A percentile compares a stretch with the other conserved stretches of the same genome.
Evolutionary conservation across 2,329 filamentous ascomycete species (phyloP).

Genomic region (Colletotrichum musae): DNA sequence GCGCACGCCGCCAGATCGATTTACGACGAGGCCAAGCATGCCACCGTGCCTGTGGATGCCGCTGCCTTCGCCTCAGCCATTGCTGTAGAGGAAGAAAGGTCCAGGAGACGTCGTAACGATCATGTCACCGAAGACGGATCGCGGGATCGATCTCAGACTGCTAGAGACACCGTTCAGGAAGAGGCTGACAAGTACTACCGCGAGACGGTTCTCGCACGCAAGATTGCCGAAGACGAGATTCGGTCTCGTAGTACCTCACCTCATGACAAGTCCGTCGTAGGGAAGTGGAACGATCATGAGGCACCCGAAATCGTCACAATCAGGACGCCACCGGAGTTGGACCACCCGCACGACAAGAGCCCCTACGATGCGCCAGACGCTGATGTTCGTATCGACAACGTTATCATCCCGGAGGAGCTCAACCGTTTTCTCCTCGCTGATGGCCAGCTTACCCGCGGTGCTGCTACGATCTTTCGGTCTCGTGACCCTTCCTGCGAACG

Average conservation of each 20-base stretch:
- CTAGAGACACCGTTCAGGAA: conserved; percentile 65
- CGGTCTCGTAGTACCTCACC: conserved; percentile 67
- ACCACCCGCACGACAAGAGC: conserved; percentile 60
- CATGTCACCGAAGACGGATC: conserved; percentile 53
- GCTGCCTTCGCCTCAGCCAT: conserved; percentile 63
- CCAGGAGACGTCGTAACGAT: conserved; percentile 50
- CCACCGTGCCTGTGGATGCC: conserved; percentile 64
- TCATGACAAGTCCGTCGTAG: conserved; percentile 65
- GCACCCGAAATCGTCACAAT: conserved; percentile 58
- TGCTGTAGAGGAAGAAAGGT: conserved; percentile 57
- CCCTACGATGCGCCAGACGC: conserved; percentile 72
- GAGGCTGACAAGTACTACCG: conserved; percentile 72
- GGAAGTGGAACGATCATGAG: conserved; percentile 63
- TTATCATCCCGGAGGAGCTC: conserved; percentile 68
- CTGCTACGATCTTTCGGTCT: conserved; percentile 55
- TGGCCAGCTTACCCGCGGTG: conserved; percentile 46
- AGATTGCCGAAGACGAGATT: conserved; percentile 67
- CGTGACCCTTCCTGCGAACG: conserved; percentile 69
- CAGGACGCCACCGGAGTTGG: conserved; percentile 69
- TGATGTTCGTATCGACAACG: conserved; percentile 74
- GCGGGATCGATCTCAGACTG: conserved; percentile 48
- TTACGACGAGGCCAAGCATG: conserved; percentile 61
- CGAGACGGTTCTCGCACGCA: conserved; percentile 67
- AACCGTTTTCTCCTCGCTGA: conserved; percentile 51
- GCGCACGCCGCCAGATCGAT: conserved; percentile 61